Evolutionary conservation across 2,329 filamentous ascomycete genomes (phyloP).

Genomic region (Lachnellula occidentalis): DNA sequence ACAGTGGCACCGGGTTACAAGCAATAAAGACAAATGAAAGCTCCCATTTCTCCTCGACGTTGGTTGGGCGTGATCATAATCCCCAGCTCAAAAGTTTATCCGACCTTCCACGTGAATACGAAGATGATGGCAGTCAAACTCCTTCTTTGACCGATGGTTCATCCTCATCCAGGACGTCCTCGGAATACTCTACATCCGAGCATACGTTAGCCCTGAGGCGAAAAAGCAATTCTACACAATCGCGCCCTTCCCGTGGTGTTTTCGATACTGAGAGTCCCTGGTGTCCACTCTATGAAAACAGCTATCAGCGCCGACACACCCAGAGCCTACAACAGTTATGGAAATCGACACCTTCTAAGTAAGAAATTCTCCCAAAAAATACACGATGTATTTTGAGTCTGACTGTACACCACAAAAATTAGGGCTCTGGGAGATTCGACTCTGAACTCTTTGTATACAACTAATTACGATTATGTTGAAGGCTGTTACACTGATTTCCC

Average conservation of each 20-base stretch:
- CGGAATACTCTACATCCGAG: not conserved
- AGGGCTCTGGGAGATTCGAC: not conserved
- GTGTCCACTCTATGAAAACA: not conserved
- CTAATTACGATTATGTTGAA: not conserved
- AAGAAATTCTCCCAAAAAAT: not conserved
- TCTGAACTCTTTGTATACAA: not conserved
- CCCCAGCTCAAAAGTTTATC: not conserved
- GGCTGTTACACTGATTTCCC: not conserved
- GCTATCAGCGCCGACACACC: not conserved
- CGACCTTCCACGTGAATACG: not conserved
- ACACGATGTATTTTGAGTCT: too few relatives aligned
- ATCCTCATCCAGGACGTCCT: not conserved
- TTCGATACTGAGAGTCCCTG: not conserved
- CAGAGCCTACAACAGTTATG: not conserved
- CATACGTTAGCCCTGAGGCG: not conserved
- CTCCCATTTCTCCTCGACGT: too few relatives aligned
- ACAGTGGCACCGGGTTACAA: too few relatives aligned
- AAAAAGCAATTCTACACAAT: not conserved
- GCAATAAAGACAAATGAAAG: not conserved
- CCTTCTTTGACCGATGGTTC: not conserved
- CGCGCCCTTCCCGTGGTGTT: not conserved
- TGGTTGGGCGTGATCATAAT: too few relatives aligned
- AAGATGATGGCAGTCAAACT: not conserved
- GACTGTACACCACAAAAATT: not conserved
- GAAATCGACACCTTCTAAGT: not conserved